Percentiles rank a stretch among this genome's conserved stretches.
phyloP scores from a whole-genome alignment of 768 basidiomycete species.

The Kondoa subrosea region DNA sequence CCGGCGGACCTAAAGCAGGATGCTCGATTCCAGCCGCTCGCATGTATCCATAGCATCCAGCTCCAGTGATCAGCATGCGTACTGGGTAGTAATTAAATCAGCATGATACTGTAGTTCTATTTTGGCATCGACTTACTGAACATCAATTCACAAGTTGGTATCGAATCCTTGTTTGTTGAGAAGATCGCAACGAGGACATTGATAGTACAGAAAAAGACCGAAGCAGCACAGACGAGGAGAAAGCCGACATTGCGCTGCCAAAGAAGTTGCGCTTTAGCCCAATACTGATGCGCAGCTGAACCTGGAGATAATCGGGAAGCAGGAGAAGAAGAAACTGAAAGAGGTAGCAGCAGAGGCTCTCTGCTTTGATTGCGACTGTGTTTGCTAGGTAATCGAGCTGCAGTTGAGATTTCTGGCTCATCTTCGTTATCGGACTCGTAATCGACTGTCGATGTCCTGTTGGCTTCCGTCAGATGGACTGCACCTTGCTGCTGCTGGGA shows the following conservation, averaged over 20 bases:
- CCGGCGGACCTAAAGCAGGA: constrained; percentile 54
- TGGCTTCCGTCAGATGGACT: too few species aligned
- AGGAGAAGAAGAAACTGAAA: background rate
- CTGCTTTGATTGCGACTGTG: background rate
- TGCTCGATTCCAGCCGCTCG: constrained; percentile 27
- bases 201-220: background rate
- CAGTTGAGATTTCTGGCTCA: background rate
- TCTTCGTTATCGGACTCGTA: background rate
- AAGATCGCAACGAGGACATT: constrained; percentile 3
- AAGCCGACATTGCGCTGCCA: background rate
- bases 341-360: background rate
- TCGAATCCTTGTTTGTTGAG: background rate
- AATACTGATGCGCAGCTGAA: too few species aligned
- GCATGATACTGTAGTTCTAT: too few species aligned
- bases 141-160: background rate
- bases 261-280: background rate
- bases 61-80: constrained; percentile 3
- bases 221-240: background rate
- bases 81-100: too few species aligned
- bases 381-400: background rate
- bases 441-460: too few species aligned
- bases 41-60: constrained; percentile 8
- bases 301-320: too few species aligned
- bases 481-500: too few species aligned
- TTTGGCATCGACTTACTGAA: background rate